Percentiles rank a stretch among this genome's conserved stretches.
Conservation (phyloP, 2,329 filamentous ascomycete species). For the Colletotrichum eleusines region DNA sequence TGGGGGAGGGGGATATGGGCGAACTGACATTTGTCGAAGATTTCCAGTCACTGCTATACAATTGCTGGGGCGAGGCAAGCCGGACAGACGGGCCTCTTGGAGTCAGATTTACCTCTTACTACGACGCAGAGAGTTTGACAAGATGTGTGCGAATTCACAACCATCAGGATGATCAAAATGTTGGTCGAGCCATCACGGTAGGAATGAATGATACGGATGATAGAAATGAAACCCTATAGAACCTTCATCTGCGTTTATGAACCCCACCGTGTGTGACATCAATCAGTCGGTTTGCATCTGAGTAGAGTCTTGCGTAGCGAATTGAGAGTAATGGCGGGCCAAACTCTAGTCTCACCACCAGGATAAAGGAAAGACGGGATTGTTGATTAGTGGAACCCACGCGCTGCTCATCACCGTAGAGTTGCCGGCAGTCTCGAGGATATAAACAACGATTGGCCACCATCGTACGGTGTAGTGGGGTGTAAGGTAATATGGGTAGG, state of each 20-base stretch:
- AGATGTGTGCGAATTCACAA: neutral
- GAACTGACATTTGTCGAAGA: neutral
- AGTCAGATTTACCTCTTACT: neutral
- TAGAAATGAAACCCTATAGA: neutral
- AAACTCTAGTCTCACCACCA: neutral
- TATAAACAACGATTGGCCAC: neutral
- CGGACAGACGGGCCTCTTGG: neutral
- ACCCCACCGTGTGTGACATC: neutral
- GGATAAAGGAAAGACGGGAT: no score
- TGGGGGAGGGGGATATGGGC: neutral
- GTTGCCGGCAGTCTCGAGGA: neutral
- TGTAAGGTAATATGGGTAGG: no score
- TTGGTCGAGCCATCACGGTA: neutral
- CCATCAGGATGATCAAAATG: neutral
- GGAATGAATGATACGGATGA: neutral
- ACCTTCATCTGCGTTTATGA: neutral
- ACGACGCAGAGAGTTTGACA: neutral
- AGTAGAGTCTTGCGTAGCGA: neutral
- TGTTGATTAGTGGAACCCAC: neutral
- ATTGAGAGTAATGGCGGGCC: neutral
- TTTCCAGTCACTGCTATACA: neutral
- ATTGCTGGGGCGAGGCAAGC: constrained; percentile 3
- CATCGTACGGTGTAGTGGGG: neutral
- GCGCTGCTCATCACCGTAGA: neutral
- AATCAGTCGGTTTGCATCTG: neutral